A percentile compares a stretch with the other conserved stretches of the same genome.
Evolutionary conservation across 306 rosid species (phyloP).

Genomic region (Fragaria iinumae): DNA sequence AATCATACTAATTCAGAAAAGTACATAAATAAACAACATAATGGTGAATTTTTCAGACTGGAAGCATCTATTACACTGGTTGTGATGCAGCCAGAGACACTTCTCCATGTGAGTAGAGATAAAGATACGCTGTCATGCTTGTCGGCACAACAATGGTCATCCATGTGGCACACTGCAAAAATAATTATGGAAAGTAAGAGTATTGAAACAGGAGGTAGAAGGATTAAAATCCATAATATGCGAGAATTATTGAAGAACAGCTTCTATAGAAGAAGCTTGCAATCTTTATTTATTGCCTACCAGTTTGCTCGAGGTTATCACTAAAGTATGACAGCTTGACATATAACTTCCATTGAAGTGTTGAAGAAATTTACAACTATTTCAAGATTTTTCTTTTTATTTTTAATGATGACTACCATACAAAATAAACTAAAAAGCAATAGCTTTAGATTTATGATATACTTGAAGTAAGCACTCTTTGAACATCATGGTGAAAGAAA

Average conservation of each 20-base stretch:
- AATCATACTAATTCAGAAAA: not conserved
- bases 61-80: conserved; percentile 99
- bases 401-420: not conserved
- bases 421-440: not conserved
- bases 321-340: not conserved
- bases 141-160: conserved; percentile 94
- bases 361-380: not conserved
- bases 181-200: conserved; percentile 13
- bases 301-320: not conserved
- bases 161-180: conserved; percentile 96
- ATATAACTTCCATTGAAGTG: not conserved
- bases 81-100: conserved; percentile 97
- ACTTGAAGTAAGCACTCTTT: not conserved
- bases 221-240: not conserved
- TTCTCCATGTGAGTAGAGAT: conserved; percentile 97
- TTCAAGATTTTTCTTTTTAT: not conserved
- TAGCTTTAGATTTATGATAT: not conserved
- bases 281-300: not conserved
- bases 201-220: not conserved
- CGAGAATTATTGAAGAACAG: not conserved
- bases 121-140: conserved; percentile 93
- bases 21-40: conserved; percentile 1
- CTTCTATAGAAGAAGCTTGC: not conserved
- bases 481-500: not conserved
- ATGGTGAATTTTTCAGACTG: conserved; percentile 33